Conservation (phyloP, 257 asterid species). For the Przewalskia tangutica region DNA sequence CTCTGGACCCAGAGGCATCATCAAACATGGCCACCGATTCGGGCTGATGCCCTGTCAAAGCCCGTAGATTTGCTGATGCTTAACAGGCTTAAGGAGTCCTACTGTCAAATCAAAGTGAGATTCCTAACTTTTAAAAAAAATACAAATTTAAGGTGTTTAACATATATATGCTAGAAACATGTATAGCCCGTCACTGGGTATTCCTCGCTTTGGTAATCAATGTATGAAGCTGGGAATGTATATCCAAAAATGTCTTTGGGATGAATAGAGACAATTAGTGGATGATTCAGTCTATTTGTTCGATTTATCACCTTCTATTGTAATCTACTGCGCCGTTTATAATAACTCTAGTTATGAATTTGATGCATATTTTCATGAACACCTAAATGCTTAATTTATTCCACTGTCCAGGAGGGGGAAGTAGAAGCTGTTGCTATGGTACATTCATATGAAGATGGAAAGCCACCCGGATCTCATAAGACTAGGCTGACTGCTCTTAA, state of each 20-base stretch:
- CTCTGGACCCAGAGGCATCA: conserved; percentile 99
- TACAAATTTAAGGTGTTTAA: background rate
- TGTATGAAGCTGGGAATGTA: background rate
- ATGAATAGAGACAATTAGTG: background rate
- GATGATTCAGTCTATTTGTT: background rate
- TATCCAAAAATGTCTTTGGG: background rate
- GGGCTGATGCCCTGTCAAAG: conserved; percentile 81
- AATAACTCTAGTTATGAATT: background rate
- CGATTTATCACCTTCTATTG: background rate
- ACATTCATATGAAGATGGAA: conserved; percentile 89
- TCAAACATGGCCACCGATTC: conserved; percentile 97
- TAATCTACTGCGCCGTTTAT: background rate
- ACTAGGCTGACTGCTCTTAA: conserved; percentile 84
- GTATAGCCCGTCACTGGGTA: background rate
- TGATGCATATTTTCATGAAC: background rate
- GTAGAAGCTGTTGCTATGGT: conserved; percentile 74
- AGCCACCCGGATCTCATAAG: conserved; percentile 75
- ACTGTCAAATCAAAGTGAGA: conserved; percentile 78
- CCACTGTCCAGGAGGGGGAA: conserved; percentile 71
- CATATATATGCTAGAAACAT: background rate
- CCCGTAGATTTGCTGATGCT: conserved; percentile 83
- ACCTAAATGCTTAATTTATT: background rate
- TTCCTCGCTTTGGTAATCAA: background rate
- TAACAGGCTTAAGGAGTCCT: conserved; percentile 78
- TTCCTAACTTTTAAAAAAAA: background rate